phyloP scores from a whole-genome alignment of 495 filamentous ascomycete genomes.

The Elaphomyces granulatus region DNA sequence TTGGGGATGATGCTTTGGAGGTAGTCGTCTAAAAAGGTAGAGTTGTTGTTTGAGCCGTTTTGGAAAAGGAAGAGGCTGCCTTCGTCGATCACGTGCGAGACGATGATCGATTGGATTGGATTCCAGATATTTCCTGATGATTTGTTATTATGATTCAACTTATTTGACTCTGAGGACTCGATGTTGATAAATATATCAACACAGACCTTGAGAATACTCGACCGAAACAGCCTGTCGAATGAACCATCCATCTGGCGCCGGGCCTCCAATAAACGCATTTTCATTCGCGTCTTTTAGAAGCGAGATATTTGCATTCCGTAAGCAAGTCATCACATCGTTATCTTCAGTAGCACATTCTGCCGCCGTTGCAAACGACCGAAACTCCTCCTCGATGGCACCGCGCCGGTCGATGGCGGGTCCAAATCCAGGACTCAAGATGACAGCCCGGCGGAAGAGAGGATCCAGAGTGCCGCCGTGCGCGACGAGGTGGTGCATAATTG shows the following conservation, averaged over 20 bases:
- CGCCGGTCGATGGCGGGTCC: conserved; percentile 26
- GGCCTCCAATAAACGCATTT: conserved; percentile 19
- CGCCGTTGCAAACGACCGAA: conserved; percentile 27
- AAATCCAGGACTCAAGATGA: conserved; percentile 38
- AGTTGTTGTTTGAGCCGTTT: too few species aligned
- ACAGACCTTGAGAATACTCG: too few species aligned
- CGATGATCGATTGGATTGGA: conserved; percentile 20
- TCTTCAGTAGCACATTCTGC: conserved; percentile 34
- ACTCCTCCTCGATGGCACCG: conserved; percentile 22
- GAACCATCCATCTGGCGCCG: too few species aligned
- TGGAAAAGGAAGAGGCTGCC: conserved; percentile 23
- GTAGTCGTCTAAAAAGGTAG: too few species aligned
- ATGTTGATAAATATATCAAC: conserved; percentile 32
- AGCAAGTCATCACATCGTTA: conserved; percentile 30
- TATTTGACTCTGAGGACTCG: conserved; percentile 27
- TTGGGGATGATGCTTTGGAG: too few species aligned
- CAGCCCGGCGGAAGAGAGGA: conserved; percentile 37
- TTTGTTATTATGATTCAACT: background rate
- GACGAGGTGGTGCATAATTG: conserved; percentile 36
- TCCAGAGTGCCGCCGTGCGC: conserved; percentile 29
- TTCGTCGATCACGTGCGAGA: conserved; percentile 29
- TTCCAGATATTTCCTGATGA: conserved; percentile 23
- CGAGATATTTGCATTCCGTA: conserved; percentile 28
- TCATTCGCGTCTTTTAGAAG: conserved; percentile 21
- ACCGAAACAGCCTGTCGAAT: too few species aligned